A percentile compares a stretch with the other conserved stretches of the same genome.
Conservation (phyloP, 805 yeast genomes). For the Cyberlindnera meyerae region DNA sequence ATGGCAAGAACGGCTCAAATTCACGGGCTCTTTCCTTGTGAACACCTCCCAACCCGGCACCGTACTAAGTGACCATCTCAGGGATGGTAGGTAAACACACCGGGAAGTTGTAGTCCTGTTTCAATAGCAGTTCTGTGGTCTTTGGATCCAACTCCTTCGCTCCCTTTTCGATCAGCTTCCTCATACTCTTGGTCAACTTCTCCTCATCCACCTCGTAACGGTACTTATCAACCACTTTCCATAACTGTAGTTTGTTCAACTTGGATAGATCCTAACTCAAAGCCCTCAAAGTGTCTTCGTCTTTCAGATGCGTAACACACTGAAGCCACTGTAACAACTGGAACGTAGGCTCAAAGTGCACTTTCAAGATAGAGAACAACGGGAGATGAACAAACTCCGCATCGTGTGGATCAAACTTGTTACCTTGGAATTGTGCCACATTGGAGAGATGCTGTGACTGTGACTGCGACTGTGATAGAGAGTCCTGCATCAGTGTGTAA, state of each 20-base stretch:
- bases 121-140: constrained; percentile 37
- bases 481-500: constrained; percentile 30
- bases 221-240: constrained; percentile 68
- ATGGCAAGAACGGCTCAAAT: constrained; percentile 70
- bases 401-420: constrained; percentile 39
- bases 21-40: constrained; percentile 46
- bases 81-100: constrained; percentile 54
- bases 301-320: constrained; percentile 66
- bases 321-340: constrained; percentile 90
- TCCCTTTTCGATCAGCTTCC: constrained; percentile 12
- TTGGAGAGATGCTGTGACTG: constrained; percentile 1
- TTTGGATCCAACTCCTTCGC: constrained; percentile 10
- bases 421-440: constrained; percentile 14
- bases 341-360: constrained; percentile 65
- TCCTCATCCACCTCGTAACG: constrained; percentile 80
- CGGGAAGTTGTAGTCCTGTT: constrained; percentile 27
- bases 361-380: constrained; percentile 57
- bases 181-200: constrained; percentile 43
- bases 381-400: constrained; percentile 60
- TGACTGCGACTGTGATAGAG: constrained; percentile 11
- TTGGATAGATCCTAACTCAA: constrained; percentile 48
- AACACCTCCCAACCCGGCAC: constrained; percentile 67
- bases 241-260: constrained; percentile 65
- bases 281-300: constrained; percentile 55
- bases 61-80: constrained; percentile 72